Base-by-base conservation (phyloP, 768 basidiomycete genomes). In the Lactarius trivialis region DNA sequence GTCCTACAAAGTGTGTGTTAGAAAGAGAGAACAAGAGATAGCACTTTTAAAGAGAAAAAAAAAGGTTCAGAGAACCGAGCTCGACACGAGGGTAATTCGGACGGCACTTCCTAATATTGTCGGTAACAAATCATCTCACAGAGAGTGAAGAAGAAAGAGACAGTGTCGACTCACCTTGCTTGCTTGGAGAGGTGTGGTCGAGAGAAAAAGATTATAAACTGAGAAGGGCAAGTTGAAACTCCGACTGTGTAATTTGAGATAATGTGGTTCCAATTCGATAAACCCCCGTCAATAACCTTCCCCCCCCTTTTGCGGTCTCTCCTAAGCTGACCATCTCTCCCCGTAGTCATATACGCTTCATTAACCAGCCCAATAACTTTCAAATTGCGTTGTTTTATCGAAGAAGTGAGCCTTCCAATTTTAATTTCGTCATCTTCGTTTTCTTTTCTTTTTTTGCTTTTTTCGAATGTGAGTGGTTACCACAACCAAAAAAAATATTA, bases 31-130 rank as follows among this genome's bases (percentile, higher is more conserved):
- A 17, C 28, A 55, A 34, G 26, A 49, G 9, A 14, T 21, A 14
- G 12, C 45, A 12, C 4, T 24, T 48, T 4, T 21, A 33, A 63
- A 28, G 53, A 24, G 6, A 17, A 52, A 32, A 55, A 53, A 33
- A 52, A 34, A 32, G 28, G 4, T 15, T 66, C 65, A 66, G 65
- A 64, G 65, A 66, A 66, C 65, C 65, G 65, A 66, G 65, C 49
- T 66, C 65, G 63, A 66, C 65, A 60, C 28, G 30, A 53, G 51
- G 26, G 7, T 66, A 37, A 6, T 66, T 66, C 65, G 48, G 65
- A 66, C 65, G 65, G 65, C 65, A 67, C 65, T 67, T 67, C 65
- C 65, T 67, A 67, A 67, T 36, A 61, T 55, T 61, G 58, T 66
- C 65, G 65, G 65, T 50, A 55, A 48, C 39, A 53, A n/a, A 64